A percentile compares a stretch with the other conserved stretches of the same genome.
Conservation (phyloP, 129 eudicot genomes). For the Sambucus nigra region DNA sequence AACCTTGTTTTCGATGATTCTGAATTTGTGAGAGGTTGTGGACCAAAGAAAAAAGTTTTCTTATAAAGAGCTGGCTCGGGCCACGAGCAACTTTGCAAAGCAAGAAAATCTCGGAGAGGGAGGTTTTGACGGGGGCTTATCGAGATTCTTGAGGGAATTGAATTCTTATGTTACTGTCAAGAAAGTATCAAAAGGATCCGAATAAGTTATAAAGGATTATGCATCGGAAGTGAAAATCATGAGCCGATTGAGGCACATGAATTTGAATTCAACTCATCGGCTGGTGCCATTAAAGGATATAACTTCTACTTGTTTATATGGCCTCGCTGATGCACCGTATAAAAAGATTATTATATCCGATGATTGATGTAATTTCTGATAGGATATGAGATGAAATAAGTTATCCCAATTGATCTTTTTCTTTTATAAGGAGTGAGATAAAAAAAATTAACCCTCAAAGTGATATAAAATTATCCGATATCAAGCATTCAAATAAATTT, state of each 20-base stretch:
- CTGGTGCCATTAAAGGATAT: conserved; percentile 34
- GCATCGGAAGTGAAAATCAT: conserved; percentile 41
- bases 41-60: conserved; percentile 36
- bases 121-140: conserved; percentile 33
- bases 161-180: conserved; percentile 18
- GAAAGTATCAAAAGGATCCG: conserved; percentile 26
- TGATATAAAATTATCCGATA: no score
- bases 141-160: conserved; percentile 16
- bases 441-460: no score
- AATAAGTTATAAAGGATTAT: conserved; percentile 35
- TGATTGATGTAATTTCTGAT: no score
- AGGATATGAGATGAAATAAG: no score
- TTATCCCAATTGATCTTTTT: no score
- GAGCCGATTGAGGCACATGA: conserved; percentile 35
- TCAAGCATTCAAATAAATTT: no score
- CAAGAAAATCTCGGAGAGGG: conserved; percentile 43
- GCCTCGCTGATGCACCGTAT: no score
- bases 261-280: conserved; percentile 37
- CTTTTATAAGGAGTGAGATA: no score
- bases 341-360: no score
- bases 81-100: conserved; percentile 29
- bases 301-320: conserved; percentile 28
- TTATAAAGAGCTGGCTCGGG: conserved; percentile 21
- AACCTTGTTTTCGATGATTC: no score
- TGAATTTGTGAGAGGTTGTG: conserved; percentile 28